Evolutionary conservation across 495 filamentous ascomycete genomes (phyloP).

Genomic region (Hyaloscypha variabilis): DNA sequence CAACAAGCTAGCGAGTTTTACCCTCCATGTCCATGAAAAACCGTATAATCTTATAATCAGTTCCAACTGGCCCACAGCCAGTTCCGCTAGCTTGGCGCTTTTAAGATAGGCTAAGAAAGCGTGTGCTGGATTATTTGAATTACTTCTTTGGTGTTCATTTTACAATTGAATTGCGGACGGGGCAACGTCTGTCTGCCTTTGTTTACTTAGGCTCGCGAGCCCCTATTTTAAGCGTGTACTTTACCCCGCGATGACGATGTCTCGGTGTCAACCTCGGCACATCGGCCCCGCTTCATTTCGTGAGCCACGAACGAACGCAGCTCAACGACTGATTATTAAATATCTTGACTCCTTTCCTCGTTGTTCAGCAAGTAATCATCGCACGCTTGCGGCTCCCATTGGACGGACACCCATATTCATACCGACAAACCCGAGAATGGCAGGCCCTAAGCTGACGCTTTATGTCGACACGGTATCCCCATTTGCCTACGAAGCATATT

Average conservation of each 20-base stretch:
- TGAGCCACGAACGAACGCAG: background rate
- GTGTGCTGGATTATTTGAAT: no score
- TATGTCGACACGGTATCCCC: constrained; percentile 73
- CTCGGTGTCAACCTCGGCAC: background rate
- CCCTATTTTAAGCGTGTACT: background rate
- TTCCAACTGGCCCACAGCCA: no score
- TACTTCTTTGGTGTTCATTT: background rate
- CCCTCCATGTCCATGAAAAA: no score
- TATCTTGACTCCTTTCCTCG: background rate
- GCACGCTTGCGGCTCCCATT: background rate
- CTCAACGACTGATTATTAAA: background rate
- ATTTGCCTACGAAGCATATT: constrained; percentile 70
- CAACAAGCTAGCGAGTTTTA: no score
- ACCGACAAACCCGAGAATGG: constrained; percentile 35
- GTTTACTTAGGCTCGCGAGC: background rate
- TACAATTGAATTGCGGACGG: background rate
- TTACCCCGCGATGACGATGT: background rate
- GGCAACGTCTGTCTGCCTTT: background rate
- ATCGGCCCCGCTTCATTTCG: background rate
- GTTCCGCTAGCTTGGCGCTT: no score
- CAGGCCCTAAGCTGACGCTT: constrained; percentile 61
- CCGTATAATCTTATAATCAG: no score
- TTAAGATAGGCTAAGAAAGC: no score
- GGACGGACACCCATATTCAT: background rate
- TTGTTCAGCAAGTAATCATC: background rate